These are phyloP conservation scores for Catharanthus roseus DNA, from an alignment of 257 asterid genomes.

Conservation along the genomic window DNA sequence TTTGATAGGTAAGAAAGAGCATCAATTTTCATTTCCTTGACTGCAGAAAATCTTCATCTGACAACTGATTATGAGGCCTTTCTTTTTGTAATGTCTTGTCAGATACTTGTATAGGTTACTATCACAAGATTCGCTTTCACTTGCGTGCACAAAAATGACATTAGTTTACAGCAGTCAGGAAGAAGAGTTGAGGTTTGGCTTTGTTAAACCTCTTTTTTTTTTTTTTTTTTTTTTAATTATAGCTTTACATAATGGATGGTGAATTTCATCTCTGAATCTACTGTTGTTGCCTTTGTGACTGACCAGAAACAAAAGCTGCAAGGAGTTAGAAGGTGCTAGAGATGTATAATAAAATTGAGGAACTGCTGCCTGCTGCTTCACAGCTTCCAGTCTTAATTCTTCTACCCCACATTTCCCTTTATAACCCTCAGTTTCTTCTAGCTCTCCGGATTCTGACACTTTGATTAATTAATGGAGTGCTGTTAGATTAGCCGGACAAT, in stretches of 20 bases:
- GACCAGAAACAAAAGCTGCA: slow-evolving; percentile 5
- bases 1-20: background rate
- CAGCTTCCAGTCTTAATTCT: background rate
- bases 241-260: background rate
- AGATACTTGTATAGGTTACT: slow-evolving; percentile 1
- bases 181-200: slow-evolving; percentile 1
- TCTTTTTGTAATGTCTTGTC: background rate
- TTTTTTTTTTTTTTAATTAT: background rate
- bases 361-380: background rate
- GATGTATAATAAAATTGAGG: background rate
- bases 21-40: background rate
- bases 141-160: background rate
- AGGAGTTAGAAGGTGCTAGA: background rate
- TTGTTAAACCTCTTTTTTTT: background rate
- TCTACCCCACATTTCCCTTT: background rate
- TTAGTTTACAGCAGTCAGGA: background rate
- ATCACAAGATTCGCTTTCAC: background rate
- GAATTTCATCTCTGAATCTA: background rate
- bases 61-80: background rate
- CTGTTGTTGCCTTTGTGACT: background rate
- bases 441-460: background rate
- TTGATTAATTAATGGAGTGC: background rate
- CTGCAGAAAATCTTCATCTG: background rate
- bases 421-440: background rate
- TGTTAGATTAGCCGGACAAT: background rate